A percentile compares a stretch with the other conserved stretches of the same genome.
These are phyloP conservation scores for Termitomyces sp. DNA, from an alignment of 768 basidiomycete species.

Conservation along the genomic window DNA sequence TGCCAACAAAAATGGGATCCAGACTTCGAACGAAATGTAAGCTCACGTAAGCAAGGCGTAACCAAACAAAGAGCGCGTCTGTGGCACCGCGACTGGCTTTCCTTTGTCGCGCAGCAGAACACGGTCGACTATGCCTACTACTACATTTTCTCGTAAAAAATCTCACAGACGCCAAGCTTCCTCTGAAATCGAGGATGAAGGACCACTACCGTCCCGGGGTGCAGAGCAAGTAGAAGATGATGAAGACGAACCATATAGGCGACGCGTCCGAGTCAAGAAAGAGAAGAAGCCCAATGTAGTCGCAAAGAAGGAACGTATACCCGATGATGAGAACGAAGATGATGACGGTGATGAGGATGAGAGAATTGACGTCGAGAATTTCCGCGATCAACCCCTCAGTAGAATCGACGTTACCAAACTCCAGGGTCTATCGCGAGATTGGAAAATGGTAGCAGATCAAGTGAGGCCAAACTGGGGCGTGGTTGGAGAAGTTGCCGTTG, in stretches of 20 bases:
- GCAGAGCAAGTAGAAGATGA: slow-evolving; percentile 42
- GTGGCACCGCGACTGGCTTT: too few relatives aligned
- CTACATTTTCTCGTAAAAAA: slow-evolving; percentile 37
- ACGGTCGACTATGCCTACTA: slow-evolving; percentile 30
- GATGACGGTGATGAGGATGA: slow-evolving; percentile 39
- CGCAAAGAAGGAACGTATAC: slow-evolving; percentile 19
- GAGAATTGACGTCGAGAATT: slow-evolving; percentile 57
- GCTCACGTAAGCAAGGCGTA: slow-evolving; percentile 5
- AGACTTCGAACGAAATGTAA: neutral
- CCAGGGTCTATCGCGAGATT: slow-evolving; percentile 57
- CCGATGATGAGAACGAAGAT: slow-evolving; percentile 19
- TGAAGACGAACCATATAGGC: slow-evolving; percentile 32
- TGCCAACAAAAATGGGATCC: neutral
- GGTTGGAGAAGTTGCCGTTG: slow-evolving; percentile 49
- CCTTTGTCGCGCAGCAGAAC: slow-evolving; percentile 10
- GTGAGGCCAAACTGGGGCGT: slow-evolving; percentile 44
- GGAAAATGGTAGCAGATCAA: slow-evolving; percentile 51
- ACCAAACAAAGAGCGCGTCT: slow-evolving; percentile 33
- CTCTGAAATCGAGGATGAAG: slow-evolving; percentile 61
- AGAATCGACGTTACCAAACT: slow-evolving; percentile 50
- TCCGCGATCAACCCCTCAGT: slow-evolving; percentile 64
- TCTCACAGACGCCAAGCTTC: slow-evolving; percentile 42
- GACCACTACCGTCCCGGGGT: slow-evolving; percentile 27
- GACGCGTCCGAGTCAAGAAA: slow-evolving; percentile 25
- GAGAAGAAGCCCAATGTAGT: slow-evolving; percentile 27